Evolutionary conservation across 805 yeast species (phyloP), one percentile per base, ranked within the genome.

Genomic region (Hanseniaspora taiwanica): DNA sequence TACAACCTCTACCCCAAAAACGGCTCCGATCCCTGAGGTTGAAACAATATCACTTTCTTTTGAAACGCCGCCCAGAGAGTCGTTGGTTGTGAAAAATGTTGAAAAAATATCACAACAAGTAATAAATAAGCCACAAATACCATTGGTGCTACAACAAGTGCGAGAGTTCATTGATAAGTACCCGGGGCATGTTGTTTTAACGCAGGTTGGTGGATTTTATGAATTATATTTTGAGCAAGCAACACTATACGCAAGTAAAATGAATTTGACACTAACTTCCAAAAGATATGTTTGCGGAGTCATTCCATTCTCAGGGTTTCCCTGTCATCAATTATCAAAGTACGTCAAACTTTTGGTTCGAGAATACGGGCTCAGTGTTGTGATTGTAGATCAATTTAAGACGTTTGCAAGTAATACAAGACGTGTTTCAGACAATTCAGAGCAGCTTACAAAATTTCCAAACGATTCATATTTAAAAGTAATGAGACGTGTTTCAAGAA

Each of bases 221-320:
- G 95, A 84, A 60, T 62, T 89, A 3, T 91, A 91, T 54, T 85
- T 82, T 52, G 87, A 87, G 40, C 94, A 86, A 45, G 97, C 97
- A 1, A 73, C 75, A 8, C 68, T 66, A 35, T 76, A 69, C 53
- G 94, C 84, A 0, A 78, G 81, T 2, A 58, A 72, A 40, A 59
- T 91, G 40, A 86, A 86, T 21, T 57, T 89, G 21, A 77, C 82
- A 36, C 67, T 86, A 2, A 81, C 94, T 0, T 64, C 63, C 27
- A 69, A 72, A 49, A 63, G 63, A 40, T 68, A 73, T 31, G 61
- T 61, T 17, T 58, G 55, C 17, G 56, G 66, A 25, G 58, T 52
- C 16, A 69, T 81, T 1, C 74, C 94, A 0, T 85, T 91, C 81
- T 84, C 96, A 0, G 98, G 98, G 0, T 91, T 91, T 50, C 98